These are phyloP conservation scores for Theileria annulata DNA, from an alignment of 169 alveolate species.

Conservation along the genomic window DNA sequence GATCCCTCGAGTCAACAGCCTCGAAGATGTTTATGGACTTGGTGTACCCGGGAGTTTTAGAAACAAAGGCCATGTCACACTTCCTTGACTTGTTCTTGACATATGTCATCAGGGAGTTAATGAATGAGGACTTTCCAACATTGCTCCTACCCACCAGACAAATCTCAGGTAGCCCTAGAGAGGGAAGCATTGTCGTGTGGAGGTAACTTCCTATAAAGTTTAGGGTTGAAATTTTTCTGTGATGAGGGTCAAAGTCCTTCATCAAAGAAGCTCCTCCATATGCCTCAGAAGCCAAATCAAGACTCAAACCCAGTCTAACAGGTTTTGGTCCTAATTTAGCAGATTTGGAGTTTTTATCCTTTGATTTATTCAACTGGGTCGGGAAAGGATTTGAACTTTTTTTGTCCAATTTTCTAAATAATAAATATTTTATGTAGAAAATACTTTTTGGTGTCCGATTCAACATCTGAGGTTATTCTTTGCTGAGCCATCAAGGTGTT, in stretches of 20 bases:
- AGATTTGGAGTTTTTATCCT: not conserved
- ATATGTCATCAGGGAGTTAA: slow-evolving; percentile 62
- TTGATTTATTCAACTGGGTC: slow-evolving; percentile 30
- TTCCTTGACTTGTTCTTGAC: slow-evolving; percentile 38
- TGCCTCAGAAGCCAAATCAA: slow-evolving; percentile 54
- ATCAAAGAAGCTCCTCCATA: slow-evolving; percentile 57
- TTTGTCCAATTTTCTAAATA: not conserved
- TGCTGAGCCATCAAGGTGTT: slow-evolving; percentile 44
- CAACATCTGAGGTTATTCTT: not conserved
- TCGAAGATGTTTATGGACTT: slow-evolving; percentile 65
- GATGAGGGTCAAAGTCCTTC: slow-evolving; percentile 7
- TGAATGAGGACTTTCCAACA: slow-evolving; percentile 69
- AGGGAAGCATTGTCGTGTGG: slow-evolving; percentile 58
- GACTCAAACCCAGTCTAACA: slow-evolving; percentile 55
- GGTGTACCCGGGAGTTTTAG: slow-evolving; percentile 69
- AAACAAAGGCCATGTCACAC: slow-evolving; percentile 61
- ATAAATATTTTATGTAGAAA: not conserved
- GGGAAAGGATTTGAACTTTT: slow-evolving; percentile 17
- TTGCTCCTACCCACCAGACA: slow-evolving; percentile 67
- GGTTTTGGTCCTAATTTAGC: slow-evolving; percentile 3
- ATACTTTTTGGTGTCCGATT: slow-evolving; percentile 16
- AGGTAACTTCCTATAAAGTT: slow-evolving; percentile 66
- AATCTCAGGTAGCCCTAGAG: slow-evolving; percentile 48
- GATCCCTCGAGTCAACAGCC: slow-evolving; percentile 57
- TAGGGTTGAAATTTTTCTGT: slow-evolving; percentile 28